Conservation (phyloP, 148 eudicot species). For the Cornus controversa region DNA sequence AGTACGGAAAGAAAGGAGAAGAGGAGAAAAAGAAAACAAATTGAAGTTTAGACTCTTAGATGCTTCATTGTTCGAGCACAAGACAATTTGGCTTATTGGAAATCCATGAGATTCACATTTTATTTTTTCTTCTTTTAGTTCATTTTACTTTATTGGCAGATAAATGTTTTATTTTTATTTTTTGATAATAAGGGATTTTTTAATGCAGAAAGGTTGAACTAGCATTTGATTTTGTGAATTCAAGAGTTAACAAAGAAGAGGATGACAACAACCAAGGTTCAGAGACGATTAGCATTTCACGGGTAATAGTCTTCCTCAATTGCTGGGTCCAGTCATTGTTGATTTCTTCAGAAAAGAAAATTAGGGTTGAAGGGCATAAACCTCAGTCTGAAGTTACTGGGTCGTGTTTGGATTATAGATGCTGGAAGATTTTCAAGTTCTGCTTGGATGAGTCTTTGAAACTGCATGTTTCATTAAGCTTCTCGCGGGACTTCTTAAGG, state of each 20-base stretch:
- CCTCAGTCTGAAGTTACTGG: slow-evolving; percentile 32
- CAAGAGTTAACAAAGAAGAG: slow-evolving; percentile 27
- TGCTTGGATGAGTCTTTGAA: slow-evolving; percentile 73
- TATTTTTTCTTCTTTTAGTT: background rate
- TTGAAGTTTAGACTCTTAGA: background rate
- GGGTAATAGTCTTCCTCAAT: slow-evolving; percentile 46
- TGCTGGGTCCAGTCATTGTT: slow-evolving; percentile 75
- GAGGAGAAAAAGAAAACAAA: background rate
- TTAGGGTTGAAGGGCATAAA: slow-evolving; percentile 38
- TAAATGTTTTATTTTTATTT: background rate
- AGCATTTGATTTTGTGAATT: slow-evolving; percentile 57
- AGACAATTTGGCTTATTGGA: no score
- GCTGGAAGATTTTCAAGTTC: slow-evolving; percentile 78
- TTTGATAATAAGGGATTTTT: slow-evolving; percentile 7
- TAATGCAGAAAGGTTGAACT: slow-evolving; percentile 74
- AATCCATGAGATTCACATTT: background rate
- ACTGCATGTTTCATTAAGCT: slow-evolving; percentile 40
- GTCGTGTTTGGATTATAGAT: slow-evolving; percentile 65
- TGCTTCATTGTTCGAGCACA: no score
- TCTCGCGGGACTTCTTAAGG: slow-evolving; percentile 62
- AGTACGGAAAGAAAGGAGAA: no score
- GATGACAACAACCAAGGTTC: slow-evolving; percentile 26
- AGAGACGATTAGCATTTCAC: slow-evolving; percentile 51
- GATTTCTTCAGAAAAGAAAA: slow-evolving; percentile 64
- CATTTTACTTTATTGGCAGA: background rate